These are phyloP conservation scores for Pistacia vera DNA, from an alignment of 345 rosid species.

Conservation along the genomic window DNA sequence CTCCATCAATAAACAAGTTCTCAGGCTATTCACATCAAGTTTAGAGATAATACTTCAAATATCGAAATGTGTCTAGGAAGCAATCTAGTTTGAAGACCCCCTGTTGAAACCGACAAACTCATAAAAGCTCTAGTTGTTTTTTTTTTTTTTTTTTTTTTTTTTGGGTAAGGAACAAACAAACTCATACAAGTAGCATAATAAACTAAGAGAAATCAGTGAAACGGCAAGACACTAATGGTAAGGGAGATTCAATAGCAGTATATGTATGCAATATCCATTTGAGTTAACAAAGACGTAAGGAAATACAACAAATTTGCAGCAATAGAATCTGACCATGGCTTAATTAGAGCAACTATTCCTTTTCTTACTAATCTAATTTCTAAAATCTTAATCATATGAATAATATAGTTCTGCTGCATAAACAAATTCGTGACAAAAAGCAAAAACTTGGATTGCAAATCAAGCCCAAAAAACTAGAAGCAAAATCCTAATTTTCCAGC, in stretches of 20 bases:
- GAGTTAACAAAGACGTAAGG: not conserved
- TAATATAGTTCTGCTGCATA: no score
- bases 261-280: not conserved
- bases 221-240: not conserved
- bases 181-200: not conserved
- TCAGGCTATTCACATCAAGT: not conserved
- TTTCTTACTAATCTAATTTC: not conserved
- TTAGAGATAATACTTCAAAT: not conserved
- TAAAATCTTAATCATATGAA: no score
- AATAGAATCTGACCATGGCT: not conserved
- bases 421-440: not conserved
- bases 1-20: constrained; percentile 18
- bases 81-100: not conserved
- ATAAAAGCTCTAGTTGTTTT: not conserved
- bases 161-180: constrained; percentile 11
- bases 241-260: not conserved
- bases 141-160: no score
- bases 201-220: constrained; percentile 5
- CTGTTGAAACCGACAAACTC: constrained; percentile 3
- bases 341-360: not conserved
- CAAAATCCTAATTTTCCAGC: not conserved
- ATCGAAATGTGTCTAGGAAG: not conserved
- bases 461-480: not conserved
- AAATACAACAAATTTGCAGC: not conserved
- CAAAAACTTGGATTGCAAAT: not conserved